These are phyloP conservation scores for Podaxis sp. DNA, from an alignment of 768 basidiomycete species.

Conservation along the genomic window DNA sequence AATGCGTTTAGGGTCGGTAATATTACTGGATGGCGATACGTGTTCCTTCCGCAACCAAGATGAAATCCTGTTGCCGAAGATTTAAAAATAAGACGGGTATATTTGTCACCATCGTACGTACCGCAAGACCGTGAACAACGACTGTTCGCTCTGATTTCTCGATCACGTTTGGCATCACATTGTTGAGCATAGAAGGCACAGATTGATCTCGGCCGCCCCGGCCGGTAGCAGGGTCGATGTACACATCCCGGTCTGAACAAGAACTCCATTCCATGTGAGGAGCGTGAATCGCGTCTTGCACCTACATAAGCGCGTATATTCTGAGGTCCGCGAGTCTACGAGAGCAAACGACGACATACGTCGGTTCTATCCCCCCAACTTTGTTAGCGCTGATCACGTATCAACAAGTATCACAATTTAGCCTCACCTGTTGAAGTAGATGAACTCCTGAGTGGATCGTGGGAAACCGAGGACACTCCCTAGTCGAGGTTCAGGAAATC, in stretches of 20 bases:
- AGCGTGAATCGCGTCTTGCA: conserved; percentile 70
- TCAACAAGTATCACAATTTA: neutral
- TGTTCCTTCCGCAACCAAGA: conserved; percentile 71
- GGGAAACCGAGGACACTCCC: conserved; percentile 80
- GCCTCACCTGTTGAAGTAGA: conserved; percentile 59
- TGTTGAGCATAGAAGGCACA: conserved; percentile 48
- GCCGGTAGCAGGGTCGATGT: conserved; percentile 56
- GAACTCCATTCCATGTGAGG: conserved; percentile 57
- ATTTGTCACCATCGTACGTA: conserved; percentile 60
- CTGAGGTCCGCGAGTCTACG: neutral
- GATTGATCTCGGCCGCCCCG: conserved; percentile 46
- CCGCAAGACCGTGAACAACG: conserved; percentile 67
- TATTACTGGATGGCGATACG: conserved; percentile 50
- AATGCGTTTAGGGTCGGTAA: conserved; percentile 35
- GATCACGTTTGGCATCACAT: conserved; percentile 69
- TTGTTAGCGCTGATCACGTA: neutral
- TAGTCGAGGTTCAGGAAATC: neutral
- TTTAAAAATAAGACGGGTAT: conserved; percentile 20
- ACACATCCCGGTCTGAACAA: conserved; percentile 58
- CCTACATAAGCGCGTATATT: conserved; percentile 33
- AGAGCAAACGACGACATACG: neutral
- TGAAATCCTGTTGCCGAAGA: conserved; percentile 40
- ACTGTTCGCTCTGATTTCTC: conserved; percentile 68
- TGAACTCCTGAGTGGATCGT: conserved; percentile 50
- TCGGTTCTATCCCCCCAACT: neutral